phyloP scores from a whole-genome alignment of 2,329 filamentous ascomycete species.

The Nemania sp. region DNA sequence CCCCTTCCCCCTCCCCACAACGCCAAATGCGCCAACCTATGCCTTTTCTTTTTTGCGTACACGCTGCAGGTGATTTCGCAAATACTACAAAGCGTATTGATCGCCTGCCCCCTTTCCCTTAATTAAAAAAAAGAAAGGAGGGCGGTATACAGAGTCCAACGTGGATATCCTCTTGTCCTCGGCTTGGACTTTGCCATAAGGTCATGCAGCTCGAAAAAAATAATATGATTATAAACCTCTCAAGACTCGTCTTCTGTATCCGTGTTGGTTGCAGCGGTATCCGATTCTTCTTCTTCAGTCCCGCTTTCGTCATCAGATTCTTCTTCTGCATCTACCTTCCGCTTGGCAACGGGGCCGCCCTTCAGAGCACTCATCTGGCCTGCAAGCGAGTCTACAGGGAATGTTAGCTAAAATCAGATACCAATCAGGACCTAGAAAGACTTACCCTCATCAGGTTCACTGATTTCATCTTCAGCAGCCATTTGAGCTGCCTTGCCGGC shows the following conservation, averaged over 20 bases:
- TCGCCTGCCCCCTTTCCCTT: not conserved
- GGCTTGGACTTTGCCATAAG: not conserved
- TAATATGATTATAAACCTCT: not conserved
- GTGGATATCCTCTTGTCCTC: not conserved
- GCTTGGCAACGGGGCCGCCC: conserved; percentile 64
- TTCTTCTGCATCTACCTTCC: conserved; percentile 54
- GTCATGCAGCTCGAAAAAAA: not conserved
- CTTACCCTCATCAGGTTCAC: conserved; percentile 96
- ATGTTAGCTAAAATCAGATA: conserved; percentile 33
- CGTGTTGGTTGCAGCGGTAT: conserved; percentile 71
- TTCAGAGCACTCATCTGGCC: conserved; percentile 90
- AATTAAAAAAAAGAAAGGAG: not conserved
- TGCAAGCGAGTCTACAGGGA: conserved; percentile 57
- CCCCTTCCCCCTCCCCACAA: no score
- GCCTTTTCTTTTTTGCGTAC: conserved; percentile 16
- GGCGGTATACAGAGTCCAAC: conserved; percentile 5
- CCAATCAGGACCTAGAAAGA: conserved; percentile 27
- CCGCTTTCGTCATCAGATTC: conserved; percentile 82
- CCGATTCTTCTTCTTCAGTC: conserved; percentile 72
- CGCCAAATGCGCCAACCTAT: conserved; percentile 27
- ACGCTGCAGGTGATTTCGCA: conserved; percentile 8
- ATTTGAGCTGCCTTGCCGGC: conserved; percentile 81
- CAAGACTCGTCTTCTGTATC: conserved; percentile 67
- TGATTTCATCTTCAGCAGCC: conserved; percentile 90
- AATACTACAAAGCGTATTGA: conserved; percentile 15